These are phyloP conservation scores for Talinum fruticosum DNA, from an alignment of 148 eudicot genomes.

Conservation along the genomic window DNA sequence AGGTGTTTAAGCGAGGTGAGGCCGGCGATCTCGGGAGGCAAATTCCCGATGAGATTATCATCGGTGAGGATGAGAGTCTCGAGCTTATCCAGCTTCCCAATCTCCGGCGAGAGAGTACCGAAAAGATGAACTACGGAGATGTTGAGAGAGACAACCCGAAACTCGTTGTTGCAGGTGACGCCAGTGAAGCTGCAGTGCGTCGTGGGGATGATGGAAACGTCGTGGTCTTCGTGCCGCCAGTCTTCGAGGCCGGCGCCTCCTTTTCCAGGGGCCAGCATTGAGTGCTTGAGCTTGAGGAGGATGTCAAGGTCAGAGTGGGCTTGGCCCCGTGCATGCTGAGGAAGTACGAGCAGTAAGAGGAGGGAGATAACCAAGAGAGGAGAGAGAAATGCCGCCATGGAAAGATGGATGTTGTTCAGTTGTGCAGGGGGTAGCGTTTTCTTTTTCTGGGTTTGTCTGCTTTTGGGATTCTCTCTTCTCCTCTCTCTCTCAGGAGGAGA, in stretches of 20 bases:
- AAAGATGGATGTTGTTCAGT: not conserved
- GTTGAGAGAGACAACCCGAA: slow-evolving; percentile 44
- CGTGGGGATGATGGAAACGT: slow-evolving; percentile 3
- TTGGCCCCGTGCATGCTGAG: not conserved
- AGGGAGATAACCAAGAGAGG: not conserved
- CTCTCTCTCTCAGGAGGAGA: not conserved
- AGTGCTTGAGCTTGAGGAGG: slow-evolving; percentile 48
- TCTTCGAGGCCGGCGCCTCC: slow-evolving; percentile 38
- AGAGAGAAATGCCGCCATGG: not conserved
- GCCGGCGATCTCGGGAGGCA: slow-evolving; percentile 42
- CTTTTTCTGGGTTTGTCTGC: not conserved
- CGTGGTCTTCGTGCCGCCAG: slow-evolving; percentile 35
- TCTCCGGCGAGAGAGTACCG: slow-evolving; percentile 54
- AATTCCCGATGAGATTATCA: slow-evolving; percentile 50
- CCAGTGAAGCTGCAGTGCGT: slow-evolving; percentile 73
- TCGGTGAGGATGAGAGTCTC: slow-evolving; percentile 37
- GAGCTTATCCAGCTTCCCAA: slow-evolving; percentile 44
- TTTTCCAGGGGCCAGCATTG: slow-evolving; percentile 29
- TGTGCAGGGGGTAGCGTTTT: not conserved
- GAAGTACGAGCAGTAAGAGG: not conserved
- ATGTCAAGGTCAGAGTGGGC: slow-evolving; percentile 42
- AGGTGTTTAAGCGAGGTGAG: slow-evolving; percentile 37
- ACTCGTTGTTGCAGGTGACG: slow-evolving; percentile 46
- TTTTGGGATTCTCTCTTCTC: not conserved
- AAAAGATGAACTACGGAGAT: slow-evolving; percentile 34